Evolutionary conservation across 352 stramenopile genomes (phyloP).

Genomic region (Phytophthora vignae): DNA sequence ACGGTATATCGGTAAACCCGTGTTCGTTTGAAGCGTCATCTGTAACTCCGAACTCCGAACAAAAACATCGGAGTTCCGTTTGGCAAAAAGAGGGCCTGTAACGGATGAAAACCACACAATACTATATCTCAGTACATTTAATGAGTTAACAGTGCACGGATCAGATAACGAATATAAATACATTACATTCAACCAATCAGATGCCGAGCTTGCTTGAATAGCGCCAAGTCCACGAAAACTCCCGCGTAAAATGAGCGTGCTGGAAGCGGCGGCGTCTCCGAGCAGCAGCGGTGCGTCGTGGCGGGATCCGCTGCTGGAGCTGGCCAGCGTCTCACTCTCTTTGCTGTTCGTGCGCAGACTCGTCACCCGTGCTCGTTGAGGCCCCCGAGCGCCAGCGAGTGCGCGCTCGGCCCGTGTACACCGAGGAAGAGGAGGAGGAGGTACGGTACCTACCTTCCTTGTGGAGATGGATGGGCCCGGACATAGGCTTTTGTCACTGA

Average conservation of each 20-base stretch:
- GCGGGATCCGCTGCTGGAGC: too few species aligned
- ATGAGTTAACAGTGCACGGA: too few species aligned
- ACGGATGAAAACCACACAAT: too few species aligned
- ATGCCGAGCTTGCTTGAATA: too few species aligned
- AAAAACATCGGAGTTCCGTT: too few species aligned
- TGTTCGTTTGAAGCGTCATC: too few species aligned
- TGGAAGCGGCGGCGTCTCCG: conserved; percentile 33
- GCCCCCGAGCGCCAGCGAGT: conserved; percentile 6
- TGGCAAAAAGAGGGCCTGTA: too few species aligned
- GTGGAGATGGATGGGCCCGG: not conserved
- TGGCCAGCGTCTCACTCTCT: not conserved
- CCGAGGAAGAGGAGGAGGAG: not conserved
- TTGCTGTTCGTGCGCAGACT: conserved; percentile 23
- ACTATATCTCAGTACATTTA: too few species aligned
- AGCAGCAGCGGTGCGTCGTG: conserved; percentile 36
- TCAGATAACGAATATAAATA: too few species aligned
- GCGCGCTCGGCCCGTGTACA: conserved; percentile 11
- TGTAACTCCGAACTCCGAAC: too few species aligned
- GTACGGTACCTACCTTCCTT: not conserved
- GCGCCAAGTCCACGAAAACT: conserved; percentile 1
- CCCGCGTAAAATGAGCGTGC: conserved; percentile 30
- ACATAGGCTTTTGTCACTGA: not conserved
- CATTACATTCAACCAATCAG: too few species aligned
- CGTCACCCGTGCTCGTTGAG: conserved; percentile 35
- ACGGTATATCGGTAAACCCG: too few species aligned